Evolutionary conservation across 208 protist genomes (phyloP).

Genomic region (Crithidia acanthocephali): DNA sequence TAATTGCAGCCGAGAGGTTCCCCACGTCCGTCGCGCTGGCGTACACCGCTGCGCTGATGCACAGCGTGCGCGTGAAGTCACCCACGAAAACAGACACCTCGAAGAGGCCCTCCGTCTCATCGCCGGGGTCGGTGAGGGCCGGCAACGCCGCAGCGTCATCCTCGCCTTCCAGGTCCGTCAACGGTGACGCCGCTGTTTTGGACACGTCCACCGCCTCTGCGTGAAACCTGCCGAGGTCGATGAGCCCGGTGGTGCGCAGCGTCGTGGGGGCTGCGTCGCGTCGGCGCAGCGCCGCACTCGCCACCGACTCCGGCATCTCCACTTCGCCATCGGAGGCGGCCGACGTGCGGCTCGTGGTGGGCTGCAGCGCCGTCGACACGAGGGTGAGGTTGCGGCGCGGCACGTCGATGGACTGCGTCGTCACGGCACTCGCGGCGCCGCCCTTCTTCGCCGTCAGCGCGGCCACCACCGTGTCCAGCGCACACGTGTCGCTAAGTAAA

Average conservation of each 20-base stretch:
- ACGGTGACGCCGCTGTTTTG: neutral
- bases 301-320: slow-evolving; percentile 14
- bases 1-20: slow-evolving; percentile 5
- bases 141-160: neutral
- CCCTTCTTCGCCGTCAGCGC: neutral
- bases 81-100: slow-evolving; percentile 21
- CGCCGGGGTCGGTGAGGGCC: slow-evolving; percentile 9
- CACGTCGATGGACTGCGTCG: slow-evolving; percentile 13
- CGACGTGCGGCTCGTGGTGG: neutral
- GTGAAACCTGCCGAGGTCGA: slow-evolving; percentile 26
- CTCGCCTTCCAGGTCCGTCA: slow-evolving; percentile 13
- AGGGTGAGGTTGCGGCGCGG: neutral
- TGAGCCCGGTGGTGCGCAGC: slow-evolving; percentile 11
- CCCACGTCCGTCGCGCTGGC: slow-evolving; percentile 4
- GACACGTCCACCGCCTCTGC: slow-evolving; percentile 4
- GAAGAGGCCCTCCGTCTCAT: slow-evolving; percentile 19
- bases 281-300: slow-evolving; percentile 2
- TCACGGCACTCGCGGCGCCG: neutral
- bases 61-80: slow-evolving; percentile 23
- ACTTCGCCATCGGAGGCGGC: neutral
- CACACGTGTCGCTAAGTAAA: slow-evolving; percentile 8
- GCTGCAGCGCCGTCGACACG: neutral
- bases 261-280: slow-evolving; percentile 13
- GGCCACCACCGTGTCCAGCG: slow-evolving; percentile 9
- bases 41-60: slow-evolving; percentile 30